Evolutionary conservation across 306 rosid genomes (phyloP).

Genomic region (Dryas octopetala): DNA sequence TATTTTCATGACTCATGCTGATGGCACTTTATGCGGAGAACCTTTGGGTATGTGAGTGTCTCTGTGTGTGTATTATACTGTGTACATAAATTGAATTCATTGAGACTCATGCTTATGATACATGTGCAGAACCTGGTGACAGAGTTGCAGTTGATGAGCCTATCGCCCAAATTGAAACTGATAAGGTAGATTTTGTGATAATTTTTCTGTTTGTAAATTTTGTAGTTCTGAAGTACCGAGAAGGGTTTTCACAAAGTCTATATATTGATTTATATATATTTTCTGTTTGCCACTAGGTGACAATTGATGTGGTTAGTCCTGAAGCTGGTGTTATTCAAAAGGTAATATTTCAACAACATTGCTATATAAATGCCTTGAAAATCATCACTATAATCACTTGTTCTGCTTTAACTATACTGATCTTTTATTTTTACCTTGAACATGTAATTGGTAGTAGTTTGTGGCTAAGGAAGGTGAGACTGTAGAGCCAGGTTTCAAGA

Average conservation of each 20-base stretch:
- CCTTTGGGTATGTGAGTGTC: not conserved
- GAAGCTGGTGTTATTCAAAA: slow-evolving; percentile 51
- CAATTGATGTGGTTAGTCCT: slow-evolving; percentile 66
- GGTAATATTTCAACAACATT: slow-evolving; percentile 29
- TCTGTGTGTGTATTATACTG: not conserved
- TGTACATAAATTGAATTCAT: slow-evolving; percentile 14
- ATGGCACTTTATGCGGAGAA: slow-evolving; percentile 2
- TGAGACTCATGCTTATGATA: slow-evolving; percentile 20
- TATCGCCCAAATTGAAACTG: slow-evolving; percentile 67
- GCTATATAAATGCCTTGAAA: slow-evolving; percentile 3
- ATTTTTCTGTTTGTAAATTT: not conserved
- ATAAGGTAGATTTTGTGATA: slow-evolving; percentile 36
- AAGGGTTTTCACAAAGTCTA: not conserved
- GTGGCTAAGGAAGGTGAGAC: slow-evolving; percentile 61
- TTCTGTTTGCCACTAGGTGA: slow-evolving; percentile 42
- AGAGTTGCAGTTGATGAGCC: slow-evolving; percentile 54
- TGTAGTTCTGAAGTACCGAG: not conserved
- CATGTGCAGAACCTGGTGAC: slow-evolving; percentile 59
- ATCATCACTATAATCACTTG: not conserved
- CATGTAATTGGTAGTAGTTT: slow-evolving; percentile 34
- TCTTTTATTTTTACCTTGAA: not conserved
- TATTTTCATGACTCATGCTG: slow-evolving; percentile 3
- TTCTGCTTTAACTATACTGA: slow-evolving; percentile 15
- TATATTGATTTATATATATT: slow-evolving; percentile 11
- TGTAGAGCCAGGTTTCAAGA: slow-evolving; percentile 60